phyloP scores from a whole-genome alignment of 192 early-diverging fungal species.

The Umbelopsis sp. region DNA sequence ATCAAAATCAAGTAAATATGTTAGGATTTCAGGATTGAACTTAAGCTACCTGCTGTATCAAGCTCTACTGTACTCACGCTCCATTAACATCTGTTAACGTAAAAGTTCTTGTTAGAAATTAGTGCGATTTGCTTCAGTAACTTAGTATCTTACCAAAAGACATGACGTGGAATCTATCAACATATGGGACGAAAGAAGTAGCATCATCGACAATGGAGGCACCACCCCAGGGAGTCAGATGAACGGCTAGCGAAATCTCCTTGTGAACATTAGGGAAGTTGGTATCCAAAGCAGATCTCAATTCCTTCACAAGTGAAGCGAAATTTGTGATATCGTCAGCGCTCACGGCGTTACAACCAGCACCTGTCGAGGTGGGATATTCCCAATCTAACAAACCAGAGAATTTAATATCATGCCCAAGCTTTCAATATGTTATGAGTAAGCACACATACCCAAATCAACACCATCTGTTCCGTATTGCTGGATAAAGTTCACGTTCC shows the following conservation, averaged over 20 bases:
- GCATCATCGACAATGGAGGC: constrained; percentile 15
- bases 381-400: constrained; percentile 13
- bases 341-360: constrained; percentile 11
- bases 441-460: constrained; percentile 11
- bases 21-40: not conserved
- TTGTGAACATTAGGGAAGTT: constrained; percentile 24
- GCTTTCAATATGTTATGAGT: not conserved
- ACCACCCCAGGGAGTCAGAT: constrained; percentile 13
- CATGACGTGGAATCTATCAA: constrained; percentile 63
- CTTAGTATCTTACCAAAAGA: constrained; percentile 47
- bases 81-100: not conserved
- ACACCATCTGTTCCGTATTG: constrained; percentile 25
- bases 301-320: constrained; percentile 18
- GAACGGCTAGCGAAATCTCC: constrained; percentile 15
- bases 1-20: not conserved
- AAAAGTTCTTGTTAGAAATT: not conserved
- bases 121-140: not conserved
- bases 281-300: constrained; percentile 11
- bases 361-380: constrained; percentile 14
- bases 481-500: constrained; percentile 20
- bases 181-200: constrained; percentile 39
- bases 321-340: constrained; percentile 15
- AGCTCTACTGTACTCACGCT: not conserved
- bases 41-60: not conserved
- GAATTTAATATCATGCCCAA: not conserved